These are phyloP conservation scores for Lepidium didymum DNA, from an alignment of 345 rosid genomes.

Conservation along the genomic window DNA sequence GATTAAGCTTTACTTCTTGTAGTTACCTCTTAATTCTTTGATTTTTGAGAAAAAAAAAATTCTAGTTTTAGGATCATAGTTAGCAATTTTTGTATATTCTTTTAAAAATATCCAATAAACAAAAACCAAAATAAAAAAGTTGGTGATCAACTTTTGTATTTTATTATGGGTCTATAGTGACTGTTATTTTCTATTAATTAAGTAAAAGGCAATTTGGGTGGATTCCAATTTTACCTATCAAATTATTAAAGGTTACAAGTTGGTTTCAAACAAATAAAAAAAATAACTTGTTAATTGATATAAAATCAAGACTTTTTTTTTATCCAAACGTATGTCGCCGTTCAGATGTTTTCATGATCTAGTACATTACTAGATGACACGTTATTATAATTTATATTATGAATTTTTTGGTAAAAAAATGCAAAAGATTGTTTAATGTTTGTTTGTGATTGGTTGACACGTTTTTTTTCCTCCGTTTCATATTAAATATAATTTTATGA, in stretches of 20 bases:
- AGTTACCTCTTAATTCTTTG: background rate
- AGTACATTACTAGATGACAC: background rate
- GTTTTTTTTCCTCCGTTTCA: no score
- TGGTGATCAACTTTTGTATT: background rate
- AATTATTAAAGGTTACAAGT: background rate
- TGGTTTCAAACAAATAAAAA: background rate
- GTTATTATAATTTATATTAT: background rate
- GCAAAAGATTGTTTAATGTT: no score
- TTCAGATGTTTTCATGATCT: background rate
- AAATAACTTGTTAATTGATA: background rate
- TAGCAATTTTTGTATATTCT: background rate
- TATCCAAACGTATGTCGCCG: background rate
- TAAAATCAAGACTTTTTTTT: background rate
- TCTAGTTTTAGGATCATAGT: background rate
- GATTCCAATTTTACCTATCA: background rate
- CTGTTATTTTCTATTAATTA: background rate
- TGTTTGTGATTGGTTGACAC: no score
- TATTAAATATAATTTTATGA: no score
- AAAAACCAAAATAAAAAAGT: no score
- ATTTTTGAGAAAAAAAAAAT: background rate
- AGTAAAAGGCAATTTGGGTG: background rate
- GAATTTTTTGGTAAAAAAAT: no score
- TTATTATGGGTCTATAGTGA: background rate
- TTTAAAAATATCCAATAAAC: background rate
- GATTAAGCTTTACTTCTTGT: background rate